phyloP scores from a whole-genome alignment of 768 basidiomycete species.

The Sarcodon sp. region DNA sequence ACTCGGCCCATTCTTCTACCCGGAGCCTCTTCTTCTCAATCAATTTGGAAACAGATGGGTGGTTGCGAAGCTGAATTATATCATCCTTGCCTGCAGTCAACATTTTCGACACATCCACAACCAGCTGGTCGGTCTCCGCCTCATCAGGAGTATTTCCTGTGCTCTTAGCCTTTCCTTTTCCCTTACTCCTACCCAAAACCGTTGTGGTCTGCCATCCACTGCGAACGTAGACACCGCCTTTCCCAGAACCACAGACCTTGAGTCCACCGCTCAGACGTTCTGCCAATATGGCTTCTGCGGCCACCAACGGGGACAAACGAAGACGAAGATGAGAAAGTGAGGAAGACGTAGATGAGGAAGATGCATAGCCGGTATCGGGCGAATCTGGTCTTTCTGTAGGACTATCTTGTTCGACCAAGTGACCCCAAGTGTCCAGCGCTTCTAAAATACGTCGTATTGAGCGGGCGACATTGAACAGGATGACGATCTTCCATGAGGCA shows the following conservation, averaged over 20 bases:
- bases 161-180: slow-evolving; percentile 10
- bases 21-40: slow-evolving; percentile 58
- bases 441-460: slow-evolving; percentile 26
- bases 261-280: slow-evolving; percentile 67
- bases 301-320: slow-evolving; percentile 46
- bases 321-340: slow-evolving; percentile 28
- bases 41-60: slow-evolving; percentile 56
- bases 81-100: slow-evolving; percentile 48
- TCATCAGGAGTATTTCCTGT: slow-evolving; percentile 22
- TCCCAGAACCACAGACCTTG: slow-evolving; percentile 63
- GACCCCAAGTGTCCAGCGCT: slow-evolving; percentile 17
- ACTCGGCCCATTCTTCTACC: slow-evolving; percentile 82
- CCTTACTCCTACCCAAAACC: slow-evolving; percentile 16
- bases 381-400: slow-evolving; percentile 8
- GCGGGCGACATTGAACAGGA: slow-evolving; percentile 62
- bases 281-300: slow-evolving; percentile 49
- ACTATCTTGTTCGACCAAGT: slow-evolving; percentile 21
- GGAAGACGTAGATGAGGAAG: not conserved
- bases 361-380: slow-evolving; percentile 16
- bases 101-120: slow-evolving; percentile 49
- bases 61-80: slow-evolving; percentile 60
- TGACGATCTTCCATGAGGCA: slow-evolving; percentile 65
- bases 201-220: slow-evolving; percentile 64
- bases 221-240: slow-evolving; percentile 57
- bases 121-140: slow-evolving; percentile 35